A percentile compares a stretch with the other conserved stretches of the same genome.
Conservation (phyloP, 1,284 basidiomycete genomes). For the Fomitopsis pinicola region DNA sequence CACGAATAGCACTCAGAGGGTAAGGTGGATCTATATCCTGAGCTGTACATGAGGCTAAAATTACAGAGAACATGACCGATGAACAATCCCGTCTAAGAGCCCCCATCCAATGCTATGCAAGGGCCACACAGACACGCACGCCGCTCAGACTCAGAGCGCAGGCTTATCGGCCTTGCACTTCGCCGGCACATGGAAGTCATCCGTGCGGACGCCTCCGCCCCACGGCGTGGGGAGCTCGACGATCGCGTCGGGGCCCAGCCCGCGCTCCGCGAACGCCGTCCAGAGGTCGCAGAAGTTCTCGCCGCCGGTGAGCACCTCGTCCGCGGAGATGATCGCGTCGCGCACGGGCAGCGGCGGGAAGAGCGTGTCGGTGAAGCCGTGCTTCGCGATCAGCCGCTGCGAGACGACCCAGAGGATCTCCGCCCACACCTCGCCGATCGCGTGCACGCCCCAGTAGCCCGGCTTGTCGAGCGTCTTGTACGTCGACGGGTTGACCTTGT, state of each 20-base stretch:
- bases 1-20: neutral
- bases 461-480: slow-evolving; percentile 97
- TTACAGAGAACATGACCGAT: neutral
- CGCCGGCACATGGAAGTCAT: slow-evolving; percentile 9
- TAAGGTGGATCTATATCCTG: neutral
- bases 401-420: slow-evolving; percentile 87
- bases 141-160: neutral
- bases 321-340: slow-evolving; percentile 93
- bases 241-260: slow-evolving; percentile 74
- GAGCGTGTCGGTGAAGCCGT: slow-evolving; percentile 75
- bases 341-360: slow-evolving; percentile 84
- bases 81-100: neutral
- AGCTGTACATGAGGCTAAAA: neutral
- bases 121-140: neutral
- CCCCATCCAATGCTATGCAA: neutral
- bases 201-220: slow-evolving; percentile 82
- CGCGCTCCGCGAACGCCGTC: slow-evolving; percentile 81
- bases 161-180: slow-evolving; percentile 3
- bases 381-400: slow-evolving; percentile 72
- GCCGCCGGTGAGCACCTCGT: slow-evolving; percentile 85
- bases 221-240: slow-evolving; percentile 84
- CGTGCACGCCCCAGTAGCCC: slow-evolving; percentile 89
- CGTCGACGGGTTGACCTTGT: slow-evolving; percentile 81
- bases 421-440: slow-evolving; percentile 95
- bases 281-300: slow-evolving; percentile 92